Base-by-base conservation (phyloP, 306 rosid genomes). In the Sindora glabra region DNA sequence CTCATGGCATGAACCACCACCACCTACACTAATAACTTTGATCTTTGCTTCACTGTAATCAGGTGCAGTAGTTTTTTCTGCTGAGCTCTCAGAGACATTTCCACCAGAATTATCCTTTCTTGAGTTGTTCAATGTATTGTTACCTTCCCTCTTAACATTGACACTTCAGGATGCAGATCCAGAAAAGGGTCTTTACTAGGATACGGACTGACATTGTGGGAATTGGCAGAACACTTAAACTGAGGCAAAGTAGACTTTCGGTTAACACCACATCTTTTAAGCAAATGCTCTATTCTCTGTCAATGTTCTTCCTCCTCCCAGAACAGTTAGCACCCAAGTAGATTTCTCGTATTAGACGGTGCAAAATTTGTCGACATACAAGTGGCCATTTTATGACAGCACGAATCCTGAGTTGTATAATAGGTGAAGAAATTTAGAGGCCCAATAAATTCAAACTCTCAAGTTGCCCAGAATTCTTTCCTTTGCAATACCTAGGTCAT, bases 1-100 rank as follows among this genome's bases (percentile, higher is more conserved):
- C 83, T 89, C 94, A 92, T 86, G 8, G 97, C 97, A 66, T 90
- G 97, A 71, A 87, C 97, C 97, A 25, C 97, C 97, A 56, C 97
- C 97, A 36, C 97, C 97, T 3, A 90, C 89, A 41, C 97, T 96
- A 73, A 90, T 81, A 46, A 90, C 97, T 68, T 87, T 90, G 56
- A 90, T 90, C 75, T 81, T 87, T 0, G 97, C 97, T 50, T 79
- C 89, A 62, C 77, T 78, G 60, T 83, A 73, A 62, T 73, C 83
- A 73, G 76, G 77, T 1, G 81, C 71, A 66, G 27, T 26, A n/a
- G 76, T 24, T 11, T 36, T 24, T 12, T 71, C 87, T 36, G 59
- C 89, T n/a, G 79, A 73, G 38, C 73, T 81, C 66, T 87, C 94
- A 5, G 69, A 69, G 34, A 75, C 74, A 33, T 65, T 76, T 39